Conservation (phyloP, 2,329 filamentous ascomycete genomes). For the Fusarium luffae region DNA sequence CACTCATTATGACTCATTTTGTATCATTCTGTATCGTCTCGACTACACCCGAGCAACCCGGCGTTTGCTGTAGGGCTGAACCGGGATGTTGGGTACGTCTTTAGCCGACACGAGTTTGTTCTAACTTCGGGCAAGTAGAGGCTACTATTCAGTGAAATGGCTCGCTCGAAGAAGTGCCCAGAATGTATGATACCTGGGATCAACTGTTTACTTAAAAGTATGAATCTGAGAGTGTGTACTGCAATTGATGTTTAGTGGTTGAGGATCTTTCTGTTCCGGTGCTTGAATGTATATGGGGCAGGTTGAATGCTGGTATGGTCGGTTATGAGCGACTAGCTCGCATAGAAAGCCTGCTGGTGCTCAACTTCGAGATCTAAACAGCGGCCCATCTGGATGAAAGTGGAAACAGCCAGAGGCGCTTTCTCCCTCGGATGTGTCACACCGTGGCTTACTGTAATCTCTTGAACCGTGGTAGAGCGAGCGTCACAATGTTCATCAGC, state of each 20-base stretch:
- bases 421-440: neutral
- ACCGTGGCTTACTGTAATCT: neutral
- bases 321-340: neutral
- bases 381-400: neutral
- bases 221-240: fast-evolving
- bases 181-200: neutral
- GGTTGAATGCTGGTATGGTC: neutral
- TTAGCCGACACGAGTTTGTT: neutral
- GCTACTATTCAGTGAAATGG: neutral
- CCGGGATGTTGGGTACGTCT: neutral
- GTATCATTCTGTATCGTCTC: neutral
- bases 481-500: neutral
- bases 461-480: neutral
- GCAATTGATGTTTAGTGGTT: fast-evolving
- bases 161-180: fast-evolving
- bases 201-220: fast-evolving
- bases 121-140: neutral
- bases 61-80: neutral
- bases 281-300: neutral
- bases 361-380: neutral
- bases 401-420: neutral
- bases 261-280: neutral
- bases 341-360: neutral
- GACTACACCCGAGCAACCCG: neutral
- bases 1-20: conserved; percentile 13